Conservation (phyloP, 2,329 filamentous ascomycete genomes). For the Ophiostoma ulmi region DNA sequence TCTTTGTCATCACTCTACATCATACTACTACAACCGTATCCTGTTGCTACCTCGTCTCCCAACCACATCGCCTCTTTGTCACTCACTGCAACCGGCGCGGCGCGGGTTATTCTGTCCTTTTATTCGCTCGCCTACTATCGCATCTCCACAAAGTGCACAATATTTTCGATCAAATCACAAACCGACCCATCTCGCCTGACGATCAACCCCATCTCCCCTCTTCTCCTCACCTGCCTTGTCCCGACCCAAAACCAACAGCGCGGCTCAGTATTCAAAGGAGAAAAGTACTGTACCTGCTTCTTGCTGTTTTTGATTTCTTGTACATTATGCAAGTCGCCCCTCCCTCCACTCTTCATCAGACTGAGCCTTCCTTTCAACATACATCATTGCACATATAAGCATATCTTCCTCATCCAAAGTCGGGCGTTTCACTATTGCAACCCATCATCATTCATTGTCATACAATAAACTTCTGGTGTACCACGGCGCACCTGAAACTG, state of each 20-base stretch:
- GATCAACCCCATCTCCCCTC: not conserved
- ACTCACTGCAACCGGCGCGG: not conserved
- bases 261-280: not conserved
- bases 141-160: not conserved
- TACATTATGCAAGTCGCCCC: not conserved
- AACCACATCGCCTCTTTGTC: not conserved
- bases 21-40: not conserved
- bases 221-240: not conserved
- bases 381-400: not conserved
- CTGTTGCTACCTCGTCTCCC: not conserved
- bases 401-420: not conserved
- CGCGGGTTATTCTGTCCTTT: not conserved
- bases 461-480: not conserved
- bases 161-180: not conserved
- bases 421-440: not conserved
- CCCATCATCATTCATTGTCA: not conserved
- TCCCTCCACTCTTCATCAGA: not conserved
- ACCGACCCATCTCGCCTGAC: not conserved
- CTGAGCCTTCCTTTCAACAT: not conserved
- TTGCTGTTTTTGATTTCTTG: not conserved
- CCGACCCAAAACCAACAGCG: not conserved
- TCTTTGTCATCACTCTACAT: not conserved
- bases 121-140: not conserved
- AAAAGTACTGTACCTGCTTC: not conserved
- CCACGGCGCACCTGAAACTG: not conserved